Evolutionary conservation across 192 early-diverging fungal species (phyloP).

Genomic region (Rhizophagus clarus): DNA sequence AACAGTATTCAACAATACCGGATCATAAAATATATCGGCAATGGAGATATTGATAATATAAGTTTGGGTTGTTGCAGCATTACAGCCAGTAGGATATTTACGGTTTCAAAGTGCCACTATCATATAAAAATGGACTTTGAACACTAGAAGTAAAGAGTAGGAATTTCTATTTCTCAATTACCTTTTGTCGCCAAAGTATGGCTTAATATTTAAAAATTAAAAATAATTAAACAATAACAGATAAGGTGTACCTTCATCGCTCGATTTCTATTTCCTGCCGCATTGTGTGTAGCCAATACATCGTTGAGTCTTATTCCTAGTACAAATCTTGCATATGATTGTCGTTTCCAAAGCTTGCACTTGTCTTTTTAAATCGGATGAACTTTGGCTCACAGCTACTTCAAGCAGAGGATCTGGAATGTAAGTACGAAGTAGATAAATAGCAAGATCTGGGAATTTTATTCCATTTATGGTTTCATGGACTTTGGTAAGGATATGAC

Average conservation of each 20-base stretch:
- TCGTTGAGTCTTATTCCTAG: constrained; percentile 23
- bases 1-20: neutral
- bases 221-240: constrained; percentile 12
- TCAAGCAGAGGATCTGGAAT: constrained; percentile 12
- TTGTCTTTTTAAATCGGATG: neutral
- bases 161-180: constrained; percentile 16
- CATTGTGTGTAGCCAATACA: neutral
- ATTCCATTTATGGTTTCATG: constrained; percentile 15
- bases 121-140: constrained; percentile 23
- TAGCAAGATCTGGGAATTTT: constrained; percentile 14
- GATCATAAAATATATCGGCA: constrained; percentile 28
- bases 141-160: neutral
- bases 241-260: constrained; percentile 19
- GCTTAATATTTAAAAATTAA: constrained; percentile 25
- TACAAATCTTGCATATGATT: constrained; percentile 20
- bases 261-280: constrained; percentile 6
- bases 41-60: constrained; percentile 21
- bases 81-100: constrained; percentile 21
- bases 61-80: constrained; percentile 23
- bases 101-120: constrained; percentile 26
- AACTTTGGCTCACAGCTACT: constrained; percentile 8
- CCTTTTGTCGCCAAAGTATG: constrained; percentile 28
- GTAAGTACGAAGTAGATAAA: neutral
- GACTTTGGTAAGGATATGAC: constrained; percentile 5
- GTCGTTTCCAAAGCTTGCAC: constrained; percentile 9